Evolutionary conservation across 176 grass and related monocot genomes (phyloP).

Genomic region (Oryza brachyantha): DNA sequence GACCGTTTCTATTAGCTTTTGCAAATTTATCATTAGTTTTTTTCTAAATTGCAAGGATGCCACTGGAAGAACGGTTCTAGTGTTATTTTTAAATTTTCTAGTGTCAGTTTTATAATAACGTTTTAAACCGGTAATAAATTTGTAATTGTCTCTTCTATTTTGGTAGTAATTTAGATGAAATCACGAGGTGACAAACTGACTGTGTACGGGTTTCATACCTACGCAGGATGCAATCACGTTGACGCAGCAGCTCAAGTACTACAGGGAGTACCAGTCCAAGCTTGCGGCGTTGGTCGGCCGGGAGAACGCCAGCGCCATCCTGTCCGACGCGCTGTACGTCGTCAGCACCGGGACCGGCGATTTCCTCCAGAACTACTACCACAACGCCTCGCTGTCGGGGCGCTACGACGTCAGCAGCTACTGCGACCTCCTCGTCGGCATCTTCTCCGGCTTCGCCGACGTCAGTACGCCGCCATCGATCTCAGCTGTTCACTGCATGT

Average conservation of each 20-base stretch:
- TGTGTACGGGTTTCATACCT: background rate
- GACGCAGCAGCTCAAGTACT: conserved; percentile 63
- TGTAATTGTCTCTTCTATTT: background rate
- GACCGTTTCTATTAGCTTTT: too few species aligned
- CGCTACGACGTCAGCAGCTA: conserved; percentile 49
- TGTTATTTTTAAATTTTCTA: too few species aligned
- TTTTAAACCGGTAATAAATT: too few species aligned
- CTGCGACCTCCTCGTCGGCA: conserved; percentile 50
- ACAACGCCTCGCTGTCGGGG: conserved; percentile 53
- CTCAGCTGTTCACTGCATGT: background rate
- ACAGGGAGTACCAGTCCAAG: conserved; percentile 72
- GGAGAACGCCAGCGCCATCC: conserved; percentile 37
- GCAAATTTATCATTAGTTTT: too few species aligned
- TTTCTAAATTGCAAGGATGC: too few species aligned
- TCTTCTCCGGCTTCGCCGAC: conserved; percentile 45
- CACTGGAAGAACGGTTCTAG: too few species aligned
- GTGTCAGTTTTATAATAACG: too few species aligned
- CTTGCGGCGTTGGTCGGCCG: conserved; percentile 48
- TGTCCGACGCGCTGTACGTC: conserved; percentile 64
- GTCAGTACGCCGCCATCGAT: conserved; percentile 13
- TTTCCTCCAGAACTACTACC: conserved; percentile 90
- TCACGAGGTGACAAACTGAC: background rate
- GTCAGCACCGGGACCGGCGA: conserved; percentile 67
- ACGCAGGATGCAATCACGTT: conserved; percentile 68
- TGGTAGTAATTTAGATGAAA: background rate